Conservation (phyloP, 2,329 filamentous ascomycete genomes). For the Myriosclerotinia curreyana region DNA sequence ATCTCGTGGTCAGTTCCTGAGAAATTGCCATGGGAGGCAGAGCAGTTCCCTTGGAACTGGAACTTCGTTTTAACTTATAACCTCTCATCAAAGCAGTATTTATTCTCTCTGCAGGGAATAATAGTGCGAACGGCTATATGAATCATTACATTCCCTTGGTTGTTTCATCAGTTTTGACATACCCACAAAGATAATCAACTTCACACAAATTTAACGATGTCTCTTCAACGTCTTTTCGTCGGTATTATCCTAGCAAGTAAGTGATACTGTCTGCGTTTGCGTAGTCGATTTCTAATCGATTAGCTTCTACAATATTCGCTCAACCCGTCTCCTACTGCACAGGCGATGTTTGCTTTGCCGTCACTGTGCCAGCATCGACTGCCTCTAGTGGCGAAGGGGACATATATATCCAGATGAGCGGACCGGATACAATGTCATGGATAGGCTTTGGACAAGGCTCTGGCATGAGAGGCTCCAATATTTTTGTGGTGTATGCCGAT, state of each 20-base stretch:
- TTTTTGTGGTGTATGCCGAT: constrained; percentile 57
- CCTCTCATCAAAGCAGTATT: not conserved
- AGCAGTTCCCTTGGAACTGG: not conserved
- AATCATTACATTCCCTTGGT: not conserved
- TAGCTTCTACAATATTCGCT: constrained; percentile 28
- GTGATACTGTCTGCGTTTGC: not conserved
- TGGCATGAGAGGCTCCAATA: constrained; percentile 53
- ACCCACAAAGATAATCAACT: not conserved
- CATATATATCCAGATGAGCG: constrained; percentile 56
- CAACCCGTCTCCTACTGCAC: constrained; percentile 31
- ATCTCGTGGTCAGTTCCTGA: not conserved
- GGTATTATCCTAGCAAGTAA: constrained; percentile 10
- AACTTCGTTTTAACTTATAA: not conserved
- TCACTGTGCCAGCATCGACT: constrained; percentile 54
- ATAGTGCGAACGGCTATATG: not conserved
- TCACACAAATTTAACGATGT: not conserved
- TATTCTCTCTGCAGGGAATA: not conserved
- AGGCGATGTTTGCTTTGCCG: constrained; percentile 41
- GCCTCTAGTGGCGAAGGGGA: constrained; percentile 50
- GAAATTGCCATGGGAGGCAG: not conserved
- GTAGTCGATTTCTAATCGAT: not conserved
- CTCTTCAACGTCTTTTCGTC: not conserved
- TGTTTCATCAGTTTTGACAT: not conserved
- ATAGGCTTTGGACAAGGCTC: constrained; percentile 54
- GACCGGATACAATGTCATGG: constrained; percentile 52